phyloP scores from a whole-genome alignment of 2,329 filamentous ascomycete genomes.

The Ophiobolus disseminans region DNA sequence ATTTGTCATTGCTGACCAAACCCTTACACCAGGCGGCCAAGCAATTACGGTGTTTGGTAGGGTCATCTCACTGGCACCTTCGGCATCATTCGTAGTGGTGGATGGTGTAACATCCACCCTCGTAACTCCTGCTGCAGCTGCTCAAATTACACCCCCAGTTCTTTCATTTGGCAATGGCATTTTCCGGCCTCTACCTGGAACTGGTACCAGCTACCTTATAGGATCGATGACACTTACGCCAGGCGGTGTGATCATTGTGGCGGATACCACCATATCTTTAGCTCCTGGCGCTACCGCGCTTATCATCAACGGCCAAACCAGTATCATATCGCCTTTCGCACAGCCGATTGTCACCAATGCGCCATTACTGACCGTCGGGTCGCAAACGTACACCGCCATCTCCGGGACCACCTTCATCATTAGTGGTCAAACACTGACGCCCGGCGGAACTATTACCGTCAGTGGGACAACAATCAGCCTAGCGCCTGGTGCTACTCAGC shows the following conservation, averaged over 20 bases:
- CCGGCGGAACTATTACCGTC: slow-evolving; percentile 45
- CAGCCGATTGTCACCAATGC: slow-evolving; percentile 33
- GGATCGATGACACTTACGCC: slow-evolving; percentile 48
- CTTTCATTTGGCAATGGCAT: slow-evolving; percentile 39
- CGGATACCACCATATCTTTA: slow-evolving; percentile 40
- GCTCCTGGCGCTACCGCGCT: slow-evolving; percentile 36
- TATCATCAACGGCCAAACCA: slow-evolving; percentile 43
- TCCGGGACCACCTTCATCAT: slow-evolving; percentile 47
- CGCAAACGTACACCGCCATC: slow-evolving; percentile 35
- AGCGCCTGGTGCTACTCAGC: slow-evolving; percentile 43
- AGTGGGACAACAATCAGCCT: slow-evolving; percentile 45
- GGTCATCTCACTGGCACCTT: slow-evolving; percentile 41
- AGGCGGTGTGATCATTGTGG: slow-evolving; percentile 42
- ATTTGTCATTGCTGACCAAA: slow-evolving; percentile 49
- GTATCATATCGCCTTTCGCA: slow-evolving; percentile 29
- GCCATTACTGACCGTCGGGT: slow-evolving; percentile 43
- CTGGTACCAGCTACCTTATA: slow-evolving; percentile 48
- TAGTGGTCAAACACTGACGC: slow-evolving; percentile 47
- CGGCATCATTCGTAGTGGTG: slow-evolving; percentile 40
- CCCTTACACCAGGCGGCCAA: slow-evolving; percentile 45
- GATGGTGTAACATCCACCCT: slow-evolving; percentile 47
- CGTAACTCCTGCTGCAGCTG: slow-evolving; percentile 27
- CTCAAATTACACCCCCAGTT: slow-evolving; percentile 29
- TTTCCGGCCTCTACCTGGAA: slow-evolving; percentile 37
- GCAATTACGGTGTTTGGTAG: slow-evolving; percentile 43